Evolutionary conservation across 768 basidiomycete genomes (phyloP).

Genomic region (Xerocomus brunneocitrinus): DNA sequence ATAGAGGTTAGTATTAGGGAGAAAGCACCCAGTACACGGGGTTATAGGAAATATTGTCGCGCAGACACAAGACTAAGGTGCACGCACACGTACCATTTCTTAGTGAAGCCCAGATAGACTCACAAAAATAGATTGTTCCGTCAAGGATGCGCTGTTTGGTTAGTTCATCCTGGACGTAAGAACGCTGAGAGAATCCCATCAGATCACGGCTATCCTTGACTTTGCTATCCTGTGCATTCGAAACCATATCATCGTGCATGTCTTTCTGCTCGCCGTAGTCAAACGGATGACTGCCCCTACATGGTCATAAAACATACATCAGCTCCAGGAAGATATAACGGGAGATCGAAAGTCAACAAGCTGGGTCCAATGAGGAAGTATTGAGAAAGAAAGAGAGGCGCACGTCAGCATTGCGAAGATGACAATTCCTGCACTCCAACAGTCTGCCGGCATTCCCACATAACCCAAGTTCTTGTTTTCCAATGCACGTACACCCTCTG

Average conservation of each 20-base stretch:
- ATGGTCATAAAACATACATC: constrained; percentile 2
- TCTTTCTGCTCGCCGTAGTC: constrained; percentile 46
- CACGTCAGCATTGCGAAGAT: constrained; percentile 83
- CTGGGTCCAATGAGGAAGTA: not conserved
- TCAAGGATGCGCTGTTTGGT: constrained; percentile 69
- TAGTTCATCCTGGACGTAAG: constrained; percentile 48
- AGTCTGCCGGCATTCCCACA: constrained; percentile 81
- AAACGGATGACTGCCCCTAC: constrained; percentile 73
- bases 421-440: constrained; percentile 83
- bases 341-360: not conserved
- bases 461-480: constrained; percentile 72
- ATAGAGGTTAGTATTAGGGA: constrained; percentile 5
- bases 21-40: not conserved
- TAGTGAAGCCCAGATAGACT: constrained; percentile 50
- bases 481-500: constrained; percentile 77
- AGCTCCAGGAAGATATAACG: constrained; percentile 4
- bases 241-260: constrained; percentile 5
- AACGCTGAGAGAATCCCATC: constrained; percentile 26
- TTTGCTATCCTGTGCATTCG: constrained; percentile 14
- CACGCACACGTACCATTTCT: constrained; percentile 49
- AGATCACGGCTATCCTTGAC: constrained; percentile 35
- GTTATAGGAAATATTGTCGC: not conserved
- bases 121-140: constrained; percentile 53
- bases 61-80: not conserved
- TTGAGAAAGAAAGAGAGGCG: constrained; percentile 27